Percentiles rank a stretch among this genome's conserved stretches.
Evolutionary conservation across 2,329 filamentous ascomycete genomes (phyloP).

Genomic region (Penicillium sp.): DNA sequence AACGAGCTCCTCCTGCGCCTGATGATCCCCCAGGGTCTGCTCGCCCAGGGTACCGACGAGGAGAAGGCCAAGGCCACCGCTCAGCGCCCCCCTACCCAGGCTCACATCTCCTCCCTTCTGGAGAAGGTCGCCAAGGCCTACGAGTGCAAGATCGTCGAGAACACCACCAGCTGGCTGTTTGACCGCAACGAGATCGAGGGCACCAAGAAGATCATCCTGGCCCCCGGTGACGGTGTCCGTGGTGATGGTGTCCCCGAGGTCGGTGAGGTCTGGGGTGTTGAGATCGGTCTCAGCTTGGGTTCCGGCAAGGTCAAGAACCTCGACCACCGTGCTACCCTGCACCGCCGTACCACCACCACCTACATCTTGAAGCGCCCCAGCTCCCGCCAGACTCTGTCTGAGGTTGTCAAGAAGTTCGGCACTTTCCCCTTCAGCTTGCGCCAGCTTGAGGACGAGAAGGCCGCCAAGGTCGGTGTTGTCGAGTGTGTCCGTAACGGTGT

Average conservation of each 20-base stretch:
- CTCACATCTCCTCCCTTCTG: slow-evolving; percentile 82
- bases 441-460: slow-evolving; percentile 94
- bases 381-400: slow-evolving; percentile 88
- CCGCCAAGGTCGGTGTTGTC: slow-evolving; percentile 92
- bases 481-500: slow-evolving; percentile 95
- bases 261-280: slow-evolving; percentile 96
- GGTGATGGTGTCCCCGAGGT: slow-evolving; percentile 88
- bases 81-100: slow-evolving; percentile 81
- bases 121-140: slow-evolving; percentile 93
- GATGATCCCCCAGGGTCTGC: slow-evolving; percentile 86
- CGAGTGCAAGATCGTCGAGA: slow-evolving; percentile 92
- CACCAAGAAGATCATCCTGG: slow-evolving; percentile 96
- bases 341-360: slow-evolving; percentile 89
- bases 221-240: slow-evolving; percentile 79
- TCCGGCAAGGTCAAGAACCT: slow-evolving; percentile 94
- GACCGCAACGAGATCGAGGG: slow-evolving; percentile 97
- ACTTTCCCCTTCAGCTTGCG: slow-evolving; percentile 97
- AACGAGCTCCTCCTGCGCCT: slow-evolving; percentile 93
- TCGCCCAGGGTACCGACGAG: slow-evolving; percentile 84
- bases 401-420: slow-evolving; percentile 96
- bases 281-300: slow-evolving; percentile 89
- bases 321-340: slow-evolving; percentile 85
- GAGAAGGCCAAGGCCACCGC: slow-evolving; percentile 91
- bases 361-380: slow-evolving; percentile 94
- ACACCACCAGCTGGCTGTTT: slow-evolving; percentile 97